Conservation (phyloP, 2,329 filamentous ascomycete species). For the Cladosporium cucumerinum region DNA sequence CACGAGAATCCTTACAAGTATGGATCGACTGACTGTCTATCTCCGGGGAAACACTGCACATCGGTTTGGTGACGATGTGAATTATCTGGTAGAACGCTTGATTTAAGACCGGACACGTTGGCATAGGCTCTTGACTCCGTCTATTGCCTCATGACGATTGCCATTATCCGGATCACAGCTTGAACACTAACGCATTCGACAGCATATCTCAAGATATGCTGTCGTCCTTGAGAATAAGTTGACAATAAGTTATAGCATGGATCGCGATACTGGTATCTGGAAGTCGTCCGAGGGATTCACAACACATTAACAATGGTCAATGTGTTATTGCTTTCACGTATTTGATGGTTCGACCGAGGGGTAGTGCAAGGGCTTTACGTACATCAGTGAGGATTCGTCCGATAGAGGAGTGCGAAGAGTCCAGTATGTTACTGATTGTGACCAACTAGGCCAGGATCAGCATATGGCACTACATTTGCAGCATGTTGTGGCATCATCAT, state of each 20-base stretch:
- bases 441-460: not conserved
- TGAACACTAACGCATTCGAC: not conserved
- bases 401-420: not conserved
- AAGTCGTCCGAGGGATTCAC: not conserved
- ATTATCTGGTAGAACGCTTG: not conserved
- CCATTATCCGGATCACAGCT: not conserved
- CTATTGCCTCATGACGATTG: not conserved
- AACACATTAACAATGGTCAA: not conserved
- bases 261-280: constrained; percentile 40
- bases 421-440: not conserved
- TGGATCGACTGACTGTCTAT: not conserved
- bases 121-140: too few species aligned
- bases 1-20: not conserved
- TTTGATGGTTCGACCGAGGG: constrained; percentile 36
- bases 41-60: not conserved
- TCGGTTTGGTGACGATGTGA: not conserved
- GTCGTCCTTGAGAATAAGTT: not conserved
- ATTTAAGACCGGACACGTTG: not conserved
- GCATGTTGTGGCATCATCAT: not conserved
- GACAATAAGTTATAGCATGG: too few species aligned
- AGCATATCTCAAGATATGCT: not conserved
- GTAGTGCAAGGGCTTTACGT: constrained; percentile 74
- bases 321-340: not conserved
- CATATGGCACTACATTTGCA: not conserved
- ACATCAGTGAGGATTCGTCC: constrained; percentile 72